Evolutionary conservation across 768 basidiomycete species (phyloP).

Genomic region (Pleurotus citrinopileatus): DNA sequence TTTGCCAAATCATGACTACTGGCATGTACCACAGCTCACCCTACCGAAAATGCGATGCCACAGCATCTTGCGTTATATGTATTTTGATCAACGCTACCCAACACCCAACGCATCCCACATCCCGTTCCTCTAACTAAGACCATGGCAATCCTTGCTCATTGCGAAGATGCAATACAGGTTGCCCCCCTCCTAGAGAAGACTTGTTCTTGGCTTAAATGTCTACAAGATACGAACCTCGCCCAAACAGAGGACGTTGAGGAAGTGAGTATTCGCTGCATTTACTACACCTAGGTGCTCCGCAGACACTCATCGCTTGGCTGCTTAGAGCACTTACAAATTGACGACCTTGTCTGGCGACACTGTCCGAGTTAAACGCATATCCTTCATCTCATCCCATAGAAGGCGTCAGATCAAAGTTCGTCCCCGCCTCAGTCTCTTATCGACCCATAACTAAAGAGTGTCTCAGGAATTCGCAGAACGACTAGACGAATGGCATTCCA

Average conservation of each 20-base stretch:
- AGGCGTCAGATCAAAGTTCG: constrained; percentile 4
- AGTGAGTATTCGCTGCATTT: too few species aligned
- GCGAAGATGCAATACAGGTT: background rate
- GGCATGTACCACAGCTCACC: too few species aligned
- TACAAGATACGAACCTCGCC: background rate
- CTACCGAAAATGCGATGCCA: too few species aligned
- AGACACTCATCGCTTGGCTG: too few species aligned
- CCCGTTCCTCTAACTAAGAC: too few species aligned
- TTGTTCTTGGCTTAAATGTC: constrained; percentile 2
- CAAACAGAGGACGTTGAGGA: background rate
- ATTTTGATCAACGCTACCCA: too few species aligned
- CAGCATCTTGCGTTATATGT: too few species aligned
- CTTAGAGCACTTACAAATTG: background rate
- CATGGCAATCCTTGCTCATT: background rate
- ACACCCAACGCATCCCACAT: too few species aligned
- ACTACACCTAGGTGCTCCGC: too few species aligned
- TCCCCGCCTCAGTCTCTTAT: background rate
- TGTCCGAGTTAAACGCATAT: background rate
- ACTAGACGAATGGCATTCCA: constrained; percentile 7
- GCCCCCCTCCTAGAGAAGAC: background rate
- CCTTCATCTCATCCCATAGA: background rate
- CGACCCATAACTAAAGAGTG: background rate
- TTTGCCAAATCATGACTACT: too few species aligned
- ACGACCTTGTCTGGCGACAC: background rate
- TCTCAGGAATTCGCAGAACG: constrained; percentile 5